These are phyloP conservation scores for Stereum hirsutum DNA, from an alignment of 1,284 basidiomycete genomes.

Conservation along the genomic window DNA sequence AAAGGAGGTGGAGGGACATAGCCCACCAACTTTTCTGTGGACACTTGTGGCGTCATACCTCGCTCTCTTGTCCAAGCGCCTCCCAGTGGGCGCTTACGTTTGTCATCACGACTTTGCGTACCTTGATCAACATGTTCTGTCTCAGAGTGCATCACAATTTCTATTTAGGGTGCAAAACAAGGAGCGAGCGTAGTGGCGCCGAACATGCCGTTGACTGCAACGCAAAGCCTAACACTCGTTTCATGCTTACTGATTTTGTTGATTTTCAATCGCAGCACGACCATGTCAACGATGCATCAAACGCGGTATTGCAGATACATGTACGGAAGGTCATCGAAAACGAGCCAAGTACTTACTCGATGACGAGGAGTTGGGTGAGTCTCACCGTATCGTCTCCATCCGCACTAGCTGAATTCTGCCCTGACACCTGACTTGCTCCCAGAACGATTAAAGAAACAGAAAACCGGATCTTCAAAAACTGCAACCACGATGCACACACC, in stretches of 20 bases:
- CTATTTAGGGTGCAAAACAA: too few relatives aligned
- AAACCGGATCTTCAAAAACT: slow-evolving; percentile 1
- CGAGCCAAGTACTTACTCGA: slow-evolving; percentile 96
- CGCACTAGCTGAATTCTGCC: slow-evolving; percentile 9
- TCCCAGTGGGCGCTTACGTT: too few relatives aligned
- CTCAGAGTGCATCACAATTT: too few relatives aligned
- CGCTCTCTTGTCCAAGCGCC: too few relatives aligned
- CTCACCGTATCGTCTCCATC: slow-evolving; percentile 12
- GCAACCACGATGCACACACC: slow-evolving; percentile 6
- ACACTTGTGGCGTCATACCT: too few relatives aligned
- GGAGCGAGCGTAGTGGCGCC: too few relatives aligned
- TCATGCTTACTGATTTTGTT: neutral
- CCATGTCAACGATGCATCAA: slow-evolving; percentile 94
- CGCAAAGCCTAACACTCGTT: too few relatives aligned
- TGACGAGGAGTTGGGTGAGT: slow-evolving; percentile 82
- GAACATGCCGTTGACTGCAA: too few relatives aligned
- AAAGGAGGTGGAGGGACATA: too few relatives aligned
- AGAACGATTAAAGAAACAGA: slow-evolving; percentile 11
- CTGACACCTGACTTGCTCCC: slow-evolving; percentile 28
- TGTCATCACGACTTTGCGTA: too few relatives aligned
- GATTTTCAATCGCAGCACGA: slow-evolving; percentile 48
- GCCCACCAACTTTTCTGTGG: too few relatives aligned
- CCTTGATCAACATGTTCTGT: too few relatives aligned
- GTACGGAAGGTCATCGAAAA: slow-evolving; percentile 92
- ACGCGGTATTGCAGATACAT: slow-evolving; percentile 83